Evolutionary conservation across 352 stramenopile species (phyloP).

Genomic region (Globisporangium solare): DNA sequence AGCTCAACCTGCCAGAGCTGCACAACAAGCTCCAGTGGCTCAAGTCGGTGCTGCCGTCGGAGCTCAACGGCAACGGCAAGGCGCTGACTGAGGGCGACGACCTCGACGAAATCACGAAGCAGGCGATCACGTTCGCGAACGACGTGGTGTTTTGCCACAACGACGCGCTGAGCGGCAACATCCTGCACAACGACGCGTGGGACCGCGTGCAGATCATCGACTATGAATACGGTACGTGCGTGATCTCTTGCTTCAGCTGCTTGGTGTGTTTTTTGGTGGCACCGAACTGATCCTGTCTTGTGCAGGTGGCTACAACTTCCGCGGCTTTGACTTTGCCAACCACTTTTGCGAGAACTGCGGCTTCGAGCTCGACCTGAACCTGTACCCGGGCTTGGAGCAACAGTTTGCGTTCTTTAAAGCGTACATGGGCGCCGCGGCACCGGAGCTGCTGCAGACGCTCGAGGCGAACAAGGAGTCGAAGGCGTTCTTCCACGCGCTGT

Average conservation of each 20-base stretch:
- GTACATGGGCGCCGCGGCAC: constrained; percentile 75
- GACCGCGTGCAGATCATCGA: constrained; percentile 92
- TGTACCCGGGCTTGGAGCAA: constrained; percentile 78
- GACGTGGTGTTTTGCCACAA: constrained; percentile 93
- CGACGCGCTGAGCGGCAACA: constrained; percentile 88
- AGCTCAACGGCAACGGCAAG: constrained; percentile 58
- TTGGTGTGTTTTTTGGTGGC: background rate
- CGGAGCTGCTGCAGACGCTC: constrained; percentile 55
- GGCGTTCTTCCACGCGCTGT: constrained; percentile 79
- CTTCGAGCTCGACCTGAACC: constrained; percentile 88
- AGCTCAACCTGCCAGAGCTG: constrained; percentile 56
- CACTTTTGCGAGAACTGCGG: constrained; percentile 94
- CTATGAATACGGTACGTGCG: constrained; percentile 85
- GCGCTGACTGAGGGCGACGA: constrained; percentile 40
- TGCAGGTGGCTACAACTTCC: constrained; percentile 88
- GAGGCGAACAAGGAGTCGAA: constrained; percentile 73
- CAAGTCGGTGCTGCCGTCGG: constrained; percentile 77
- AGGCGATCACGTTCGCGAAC: constrained; percentile 66
- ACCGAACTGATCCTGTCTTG: background rate
- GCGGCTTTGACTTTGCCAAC: constrained; percentile 93
- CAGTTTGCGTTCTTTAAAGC: constrained; percentile 84
- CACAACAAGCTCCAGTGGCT: constrained; percentile 75
- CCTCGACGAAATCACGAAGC: constrained; percentile 70
- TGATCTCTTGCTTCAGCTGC: background rate
- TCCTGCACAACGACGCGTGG: constrained; percentile 71